Evolutionary conservation across 306 rosid genomes (phyloP).

Genomic region (Mucuna pruriens): DNA sequence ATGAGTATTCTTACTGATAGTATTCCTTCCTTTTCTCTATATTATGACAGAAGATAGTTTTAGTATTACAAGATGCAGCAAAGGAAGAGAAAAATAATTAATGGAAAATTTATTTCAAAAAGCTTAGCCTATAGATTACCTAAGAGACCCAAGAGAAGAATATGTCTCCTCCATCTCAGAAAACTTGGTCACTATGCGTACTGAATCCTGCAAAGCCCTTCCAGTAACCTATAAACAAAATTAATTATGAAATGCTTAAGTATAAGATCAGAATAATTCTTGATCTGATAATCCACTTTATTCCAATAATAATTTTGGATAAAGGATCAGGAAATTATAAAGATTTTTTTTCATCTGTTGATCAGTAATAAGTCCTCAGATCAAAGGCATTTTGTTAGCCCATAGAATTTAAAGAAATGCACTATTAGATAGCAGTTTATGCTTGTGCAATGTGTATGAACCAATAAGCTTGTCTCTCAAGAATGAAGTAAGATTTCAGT

Average conservation of each 20-base stretch:
- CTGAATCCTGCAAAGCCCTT: slow-evolving; percentile 81
- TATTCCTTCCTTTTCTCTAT: slow-evolving; percentile 28
- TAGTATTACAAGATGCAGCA: slow-evolving; percentile 5
- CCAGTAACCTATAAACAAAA: slow-evolving; percentile 66
- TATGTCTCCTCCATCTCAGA: slow-evolving; percentile 81
- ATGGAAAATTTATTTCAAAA: slow-evolving; percentile 17
- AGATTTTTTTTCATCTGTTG: not conserved
- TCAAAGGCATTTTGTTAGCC: slow-evolving; percentile 8
- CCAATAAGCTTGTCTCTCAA: not conserved
- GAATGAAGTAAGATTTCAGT: slow-evolving; percentile 29
- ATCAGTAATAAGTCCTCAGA: slow-evolving; percentile 2
- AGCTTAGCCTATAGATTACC: slow-evolving; percentile 52
- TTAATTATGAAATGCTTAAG: slow-evolving; percentile 4
- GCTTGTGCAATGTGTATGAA: slow-evolving; percentile 6
- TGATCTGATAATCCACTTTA: slow-evolving; percentile 5
- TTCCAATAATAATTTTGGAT: slow-evolving; percentile 3
- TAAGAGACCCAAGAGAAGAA: slow-evolving; percentile 71
- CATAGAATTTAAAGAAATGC: slow-evolving; percentile 20
- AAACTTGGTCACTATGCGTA: slow-evolving; percentile 72
- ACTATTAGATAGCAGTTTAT: slow-evolving; percentile 2
- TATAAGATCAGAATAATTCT: slow-evolving; percentile 5
- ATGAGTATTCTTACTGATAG: slow-evolving; percentile 25
- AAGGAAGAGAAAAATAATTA: not conserved
- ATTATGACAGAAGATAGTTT: slow-evolving; percentile 17
- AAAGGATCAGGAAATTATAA: not conserved